Percentiles rank a stretch among this genome's conserved stretches.
Conservation (phyloP, 1,284 basidiomycete species). For the Athelia psychrophila region DNA sequence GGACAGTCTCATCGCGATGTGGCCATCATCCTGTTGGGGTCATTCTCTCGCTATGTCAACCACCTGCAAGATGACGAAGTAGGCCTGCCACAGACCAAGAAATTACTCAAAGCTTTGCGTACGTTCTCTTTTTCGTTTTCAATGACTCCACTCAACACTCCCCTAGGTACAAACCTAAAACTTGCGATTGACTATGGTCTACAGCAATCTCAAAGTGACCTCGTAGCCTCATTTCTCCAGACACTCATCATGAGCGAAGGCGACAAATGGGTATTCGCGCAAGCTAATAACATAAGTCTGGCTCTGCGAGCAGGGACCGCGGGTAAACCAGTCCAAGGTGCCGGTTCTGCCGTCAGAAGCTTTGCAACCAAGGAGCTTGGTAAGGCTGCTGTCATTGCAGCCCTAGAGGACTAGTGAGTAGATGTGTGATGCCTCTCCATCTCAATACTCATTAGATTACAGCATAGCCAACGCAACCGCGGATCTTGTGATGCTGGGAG, state of each 20-base stretch:
- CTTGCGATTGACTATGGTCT: constrained; percentile 81
- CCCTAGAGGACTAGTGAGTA: constrained; percentile 81
- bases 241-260: constrained; percentile 86
- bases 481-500: constrained; percentile 70
- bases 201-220: constrained; percentile 70
- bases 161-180: constrained; percentile 72
- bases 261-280: constrained; percentile 70
- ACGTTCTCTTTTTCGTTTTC: constrained; percentile 19
- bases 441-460: constrained; percentile 6
- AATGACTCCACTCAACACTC: constrained; percentile 9
- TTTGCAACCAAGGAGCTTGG: constrained; percentile 78
- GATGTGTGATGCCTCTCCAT: neutral
- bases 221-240: constrained; percentile 81
- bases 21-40: constrained; percentile 72
- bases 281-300: constrained; percentile 55
- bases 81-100: constrained; percentile 57
- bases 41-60: constrained; percentile 81
- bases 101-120: constrained; percentile 73
- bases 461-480: constrained; percentile 80
- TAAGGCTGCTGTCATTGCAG: constrained; percentile 71
- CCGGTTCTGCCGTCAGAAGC: constrained; percentile 62
- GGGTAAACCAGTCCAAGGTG: constrained; percentile 66
- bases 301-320: constrained; percentile 60
- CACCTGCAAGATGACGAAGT: constrained; percentile 72
- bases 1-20: constrained; percentile 72